Evolutionary conservation across 345 rosid species (phyloP), one percentile per base, ranked within the genome.

Genomic region (Streptanthus diversifolius): DNA sequence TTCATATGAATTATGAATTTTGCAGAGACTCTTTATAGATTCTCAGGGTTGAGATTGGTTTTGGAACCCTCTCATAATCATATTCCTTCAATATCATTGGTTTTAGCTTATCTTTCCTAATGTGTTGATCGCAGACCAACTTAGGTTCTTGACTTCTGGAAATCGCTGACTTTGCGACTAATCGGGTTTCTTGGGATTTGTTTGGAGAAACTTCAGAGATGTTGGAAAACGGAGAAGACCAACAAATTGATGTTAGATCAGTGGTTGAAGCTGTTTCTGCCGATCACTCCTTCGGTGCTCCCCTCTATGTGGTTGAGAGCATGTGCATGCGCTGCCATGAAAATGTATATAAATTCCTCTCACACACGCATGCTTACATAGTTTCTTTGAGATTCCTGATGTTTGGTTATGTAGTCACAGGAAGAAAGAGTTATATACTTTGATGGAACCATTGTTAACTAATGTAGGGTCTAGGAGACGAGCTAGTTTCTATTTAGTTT

Each of bases 241-340:
- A 80, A 67, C 45, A 74, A 9, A 83, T 81, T 8, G 90, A 86
- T 36, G 91, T 92, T 14, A 18, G 93, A 54, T 86, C 92, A 1
- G 96, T 86, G 53, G 97, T 82, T 25, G 98, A 93, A 83, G 88
- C 98, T 48, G 80, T 93, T 27, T 79, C 96, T 1, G 79, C 77
- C 0, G 90, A 79, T 36, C 88, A 70, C 25, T 61, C 70, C 29
- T 53, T 61, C 0, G 90, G 85, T 62, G 86, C 85, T 71, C 97
- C 97, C 45, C 88, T 91, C 21, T 91, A 89, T 66, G 76, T 87
- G 49, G 87, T 95, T 41, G 99, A 91, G 69, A 95, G 99, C 74
- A 88, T 91, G 70, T 95, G 98, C 76, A 91, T 95, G 99, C 89
- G 89, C 39, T 95, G 99, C 75, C 74, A 79, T 32, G 88, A 88